These are phyloP conservation scores for Osmanthus fragrans DNA, from an alignment of 257 asterid genomes.

Conservation along the genomic window DNA sequence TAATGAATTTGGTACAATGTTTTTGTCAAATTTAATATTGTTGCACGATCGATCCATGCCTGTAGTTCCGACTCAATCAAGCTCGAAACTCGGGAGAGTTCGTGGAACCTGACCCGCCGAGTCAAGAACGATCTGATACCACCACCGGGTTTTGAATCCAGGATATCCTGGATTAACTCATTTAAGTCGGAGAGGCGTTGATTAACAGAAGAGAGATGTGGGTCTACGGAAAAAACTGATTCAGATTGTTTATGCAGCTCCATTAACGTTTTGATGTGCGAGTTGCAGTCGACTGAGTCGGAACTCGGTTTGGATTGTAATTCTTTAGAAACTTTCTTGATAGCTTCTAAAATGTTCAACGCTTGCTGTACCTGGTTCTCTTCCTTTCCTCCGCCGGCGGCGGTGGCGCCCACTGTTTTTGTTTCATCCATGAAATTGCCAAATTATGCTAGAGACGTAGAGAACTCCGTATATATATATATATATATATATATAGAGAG, in stretches of 20 bases:
- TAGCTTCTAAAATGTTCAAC: slow-evolving; percentile 38
- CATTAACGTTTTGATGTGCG: slow-evolving; percentile 42
- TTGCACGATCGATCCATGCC: slow-evolving; percentile 60
- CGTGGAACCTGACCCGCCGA: slow-evolving; percentile 47
- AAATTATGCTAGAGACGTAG: not conserved
- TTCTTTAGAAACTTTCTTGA: slow-evolving; percentile 46
- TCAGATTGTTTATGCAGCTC: slow-evolving; percentile 48
- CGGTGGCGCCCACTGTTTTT: not conserved
- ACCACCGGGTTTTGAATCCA: slow-evolving; percentile 34
- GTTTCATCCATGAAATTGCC: not conserved
- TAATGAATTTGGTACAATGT: slow-evolving; percentile 21
- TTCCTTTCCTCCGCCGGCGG: slow-evolving; percentile 2
- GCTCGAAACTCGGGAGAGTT: slow-evolving; percentile 55
- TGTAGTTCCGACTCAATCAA: slow-evolving; percentile 58
- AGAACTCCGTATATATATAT: no score
- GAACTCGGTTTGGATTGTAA: slow-evolving; percentile 25
- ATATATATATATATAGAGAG: no score
- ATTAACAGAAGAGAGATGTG: slow-evolving; percentile 44
- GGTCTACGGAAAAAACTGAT: slow-evolving; percentile 43
- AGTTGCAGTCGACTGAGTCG: slow-evolving; percentile 27
- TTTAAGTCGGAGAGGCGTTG: slow-evolving; percentile 48
- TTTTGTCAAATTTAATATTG: slow-evolving; percentile 29
- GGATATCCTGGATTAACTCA: slow-evolving; percentile 37
- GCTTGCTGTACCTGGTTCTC: slow-evolving; percentile 35
- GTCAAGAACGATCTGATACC: slow-evolving; percentile 51